phyloP scores from a whole-genome alignment of 1,139 yeast genomes.

The Pichia sp. region DNA sequence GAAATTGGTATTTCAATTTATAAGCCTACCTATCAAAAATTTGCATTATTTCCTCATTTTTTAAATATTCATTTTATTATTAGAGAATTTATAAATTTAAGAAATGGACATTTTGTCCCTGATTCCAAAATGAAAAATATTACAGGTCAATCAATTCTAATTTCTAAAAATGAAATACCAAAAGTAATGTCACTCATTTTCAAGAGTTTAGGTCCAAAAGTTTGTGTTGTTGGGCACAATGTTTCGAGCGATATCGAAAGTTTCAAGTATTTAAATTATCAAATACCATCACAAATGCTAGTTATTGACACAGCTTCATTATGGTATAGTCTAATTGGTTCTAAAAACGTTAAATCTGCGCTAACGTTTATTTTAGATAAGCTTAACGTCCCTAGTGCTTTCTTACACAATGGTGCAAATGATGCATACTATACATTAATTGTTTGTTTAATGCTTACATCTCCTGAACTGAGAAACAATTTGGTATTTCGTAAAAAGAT shows the following conservation, averaged over 20 bases:
- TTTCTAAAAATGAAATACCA: constrained; percentile 35
- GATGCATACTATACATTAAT: constrained; percentile 66
- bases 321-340: constrained; percentile 39
- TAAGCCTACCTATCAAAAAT: constrained; percentile 47
- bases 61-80: constrained; percentile 52
- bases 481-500: constrained; percentile 8
- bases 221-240: constrained; percentile 58
- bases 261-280: constrained; percentile 43
- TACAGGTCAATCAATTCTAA: constrained; percentile 47
- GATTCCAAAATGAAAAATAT: constrained; percentile 53
- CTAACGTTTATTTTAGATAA: constrained; percentile 46
- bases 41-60: constrained; percentile 39
- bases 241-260: constrained; percentile 56
- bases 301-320: constrained; percentile 50
- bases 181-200: constrained; percentile 39
- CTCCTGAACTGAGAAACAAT: constrained; percentile 22
- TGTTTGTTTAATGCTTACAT: constrained; percentile 23
- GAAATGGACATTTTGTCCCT: constrained; percentile 58
- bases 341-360: constrained; percentile 34
- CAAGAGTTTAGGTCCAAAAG: constrained; percentile 34
- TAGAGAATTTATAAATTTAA: constrained; percentile 39
- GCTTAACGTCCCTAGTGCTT: constrained; percentile 54
- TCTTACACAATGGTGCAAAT: constrained; percentile 77
- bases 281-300: constrained; percentile 33
- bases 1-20: constrained; percentile 67